These are phyloP conservation scores for Colletotrichum eleusines DNA, from an alignment of 2,329 filamentous ascomycete genomes.

Conservation along the genomic window DNA sequence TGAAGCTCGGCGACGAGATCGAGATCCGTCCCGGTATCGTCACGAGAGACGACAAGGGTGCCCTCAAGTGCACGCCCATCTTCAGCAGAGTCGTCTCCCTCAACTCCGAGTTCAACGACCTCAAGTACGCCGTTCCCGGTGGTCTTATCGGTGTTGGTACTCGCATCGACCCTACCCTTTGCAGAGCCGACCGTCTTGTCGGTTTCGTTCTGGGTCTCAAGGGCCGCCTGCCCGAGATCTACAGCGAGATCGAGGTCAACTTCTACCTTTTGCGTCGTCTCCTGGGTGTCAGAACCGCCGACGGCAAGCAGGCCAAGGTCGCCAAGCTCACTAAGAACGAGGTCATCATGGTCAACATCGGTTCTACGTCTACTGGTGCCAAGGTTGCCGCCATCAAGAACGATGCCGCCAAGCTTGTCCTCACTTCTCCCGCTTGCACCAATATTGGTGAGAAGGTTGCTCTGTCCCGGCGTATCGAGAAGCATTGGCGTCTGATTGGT, in stretches of 20 bases:
- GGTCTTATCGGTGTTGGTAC: conserved; percentile 99
- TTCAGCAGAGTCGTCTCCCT: conserved; percentile 95
- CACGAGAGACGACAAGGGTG: conserved; percentile 91
- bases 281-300: conserved; percentile 95
- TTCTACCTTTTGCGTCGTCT: conserved; percentile 97
- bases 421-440: conserved; percentile 95
- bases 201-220: conserved; percentile 97
- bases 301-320: conserved; percentile 99
- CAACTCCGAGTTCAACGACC: conserved; percentile 95
- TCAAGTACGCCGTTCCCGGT: conserved; percentile 98
- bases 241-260: conserved; percentile 98
- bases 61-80: conserved; percentile 96
- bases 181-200: conserved; percentile 98
- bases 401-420: conserved; percentile 93
- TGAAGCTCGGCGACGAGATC: conserved; percentile 98
- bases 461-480: conserved; percentile 95
- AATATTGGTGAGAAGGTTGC: conserved; percentile 99
- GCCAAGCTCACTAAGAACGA: conserved; percentile 98
- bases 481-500: conserved; percentile 97
- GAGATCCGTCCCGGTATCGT: conserved; percentile 99
- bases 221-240: conserved; percentile 94
- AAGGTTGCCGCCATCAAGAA: conserved; percentile 98
- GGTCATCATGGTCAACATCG: conserved; percentile 99
- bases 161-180: conserved; percentile 95
- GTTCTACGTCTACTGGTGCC: conserved; percentile 94